Conservation (phyloP, 257 asterid genomes). For the Solanum sejunctum region DNA sequence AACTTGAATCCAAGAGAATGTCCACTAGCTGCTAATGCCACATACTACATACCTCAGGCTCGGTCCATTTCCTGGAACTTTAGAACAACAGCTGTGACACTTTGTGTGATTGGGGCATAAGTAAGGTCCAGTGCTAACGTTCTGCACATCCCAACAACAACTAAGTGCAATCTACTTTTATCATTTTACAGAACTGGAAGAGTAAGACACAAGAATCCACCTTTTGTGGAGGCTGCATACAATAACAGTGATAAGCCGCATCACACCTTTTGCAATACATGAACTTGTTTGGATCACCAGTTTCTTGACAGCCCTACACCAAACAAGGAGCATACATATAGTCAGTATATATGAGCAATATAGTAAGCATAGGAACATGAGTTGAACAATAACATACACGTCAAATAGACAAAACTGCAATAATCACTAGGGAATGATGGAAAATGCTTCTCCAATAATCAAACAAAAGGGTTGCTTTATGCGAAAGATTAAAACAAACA, state of each 20-base stretch:
- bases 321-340: conserved; percentile 1
- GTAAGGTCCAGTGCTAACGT: conserved; percentile 87
- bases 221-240: conserved; percentile 99
- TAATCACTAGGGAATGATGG: neutral
- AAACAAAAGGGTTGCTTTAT: neutral
- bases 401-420: neutral
- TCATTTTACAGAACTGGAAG: neutral
- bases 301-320: conserved; percentile 67
- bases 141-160: conserved; percentile 33
- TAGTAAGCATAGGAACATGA: neutral
- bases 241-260: conserved; percentile 87
- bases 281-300: conserved; percentile 91
- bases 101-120: conserved; percentile 90
- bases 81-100: conserved; percentile 92
- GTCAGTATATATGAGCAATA: neutral
- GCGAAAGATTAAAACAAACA: neutral
- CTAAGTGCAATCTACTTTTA: neutral
- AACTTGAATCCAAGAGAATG: neutral
- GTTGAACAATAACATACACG: neutral
- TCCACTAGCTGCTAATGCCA: neutral
- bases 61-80: conserved; percentile 92
- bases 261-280: conserved; percentile 99
- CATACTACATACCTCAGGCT: conserved; percentile 64
- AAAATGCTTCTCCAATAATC: neutral
- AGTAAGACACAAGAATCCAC: conserved; percentile 18